Evolutionary conservation across 495 filamentous ascomycete genomes (phyloP).

Genomic region (Penicillium riverlandense): DNA sequence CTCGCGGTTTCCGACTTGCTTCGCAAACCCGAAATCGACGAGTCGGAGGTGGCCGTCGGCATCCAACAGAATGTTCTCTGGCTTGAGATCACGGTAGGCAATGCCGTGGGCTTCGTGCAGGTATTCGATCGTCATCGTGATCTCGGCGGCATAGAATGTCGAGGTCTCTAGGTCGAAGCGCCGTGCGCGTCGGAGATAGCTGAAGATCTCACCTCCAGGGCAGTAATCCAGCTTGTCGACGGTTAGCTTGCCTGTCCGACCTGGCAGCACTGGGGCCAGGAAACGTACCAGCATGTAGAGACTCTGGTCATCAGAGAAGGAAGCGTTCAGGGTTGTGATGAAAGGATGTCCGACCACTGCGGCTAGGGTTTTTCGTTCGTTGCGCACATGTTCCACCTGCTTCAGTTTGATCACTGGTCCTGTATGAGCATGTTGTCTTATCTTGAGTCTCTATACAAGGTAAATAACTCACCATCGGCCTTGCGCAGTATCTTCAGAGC

Average conservation of each 20-base stretch:
- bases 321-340: constrained; percentile 84
- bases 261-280: background rate
- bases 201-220: constrained; percentile 93
- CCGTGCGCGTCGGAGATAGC: constrained; percentile 76
- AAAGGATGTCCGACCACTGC: constrained; percentile 90
- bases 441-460: background rate
- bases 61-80: constrained; percentile 91
- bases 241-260: constrained; percentile 10
- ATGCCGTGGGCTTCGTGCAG: constrained; percentile 79
- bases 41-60: constrained; percentile 89
- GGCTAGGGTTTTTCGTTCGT: constrained; percentile 81
- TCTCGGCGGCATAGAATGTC: constrained; percentile 93
- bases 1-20: constrained; percentile 54
- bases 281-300: constrained; percentile 80
- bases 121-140: constrained; percentile 85
- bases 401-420: constrained; percentile 82
- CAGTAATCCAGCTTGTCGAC: constrained; percentile 68
- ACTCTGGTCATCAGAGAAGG: constrained; percentile 82
- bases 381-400: constrained; percentile 95
- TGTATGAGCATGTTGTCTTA: background rate
- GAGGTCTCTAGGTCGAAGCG: constrained; percentile 82
- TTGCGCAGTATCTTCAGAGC: constrained; percentile 93
- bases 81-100: constrained; percentile 93
- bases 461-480: constrained; percentile 52
- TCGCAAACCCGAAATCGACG: constrained; percentile 98